Evolutionary conservation across 75 land plant species (phyloP).

Genomic region (Pinus tabuliformis): DNA sequence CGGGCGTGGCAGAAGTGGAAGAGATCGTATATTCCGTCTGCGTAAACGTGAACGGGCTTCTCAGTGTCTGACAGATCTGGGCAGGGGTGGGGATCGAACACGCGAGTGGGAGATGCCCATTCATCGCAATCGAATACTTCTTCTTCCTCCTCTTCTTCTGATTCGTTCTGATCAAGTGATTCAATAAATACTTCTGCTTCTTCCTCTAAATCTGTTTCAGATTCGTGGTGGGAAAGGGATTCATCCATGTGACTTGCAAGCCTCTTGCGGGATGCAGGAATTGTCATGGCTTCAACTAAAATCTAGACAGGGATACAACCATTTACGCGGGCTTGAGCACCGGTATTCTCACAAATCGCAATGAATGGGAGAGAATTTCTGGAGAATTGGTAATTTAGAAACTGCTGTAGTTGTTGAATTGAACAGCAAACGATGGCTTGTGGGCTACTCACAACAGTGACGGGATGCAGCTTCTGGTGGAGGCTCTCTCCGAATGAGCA

Average conservation of each 20-base stretch:
- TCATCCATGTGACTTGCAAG: background rate
- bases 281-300: too few relatives aligned
- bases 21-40: slow-evolving; percentile 94
- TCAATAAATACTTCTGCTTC: background rate
- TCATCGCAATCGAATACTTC: background rate
- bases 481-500: too few relatives aligned
- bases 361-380: slow-evolving; percentile 28
- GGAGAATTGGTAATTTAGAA: too few relatives aligned
- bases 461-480: too few relatives aligned
- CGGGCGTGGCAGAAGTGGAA: slow-evolving; percentile 96
- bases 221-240: background rate
- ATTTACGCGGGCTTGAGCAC: too few relatives aligned
- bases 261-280: background rate
- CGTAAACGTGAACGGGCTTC: slow-evolving; percentile 72
- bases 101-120: background rate
- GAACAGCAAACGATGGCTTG: too few relatives aligned
- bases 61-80: slow-evolving; percentile 5
- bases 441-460: too few relatives aligned
- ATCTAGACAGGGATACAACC: too few relatives aligned
- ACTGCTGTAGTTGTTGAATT: too few relatives aligned
- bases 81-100: slow-evolving; percentile 15
- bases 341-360: too few relatives aligned
- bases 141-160: background rate
- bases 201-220: background rate
- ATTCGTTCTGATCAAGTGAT: background rate